phyloP scores from a whole-genome alignment of 768 basidiomycete genomes.

The Serpula lacrymans region DNA sequence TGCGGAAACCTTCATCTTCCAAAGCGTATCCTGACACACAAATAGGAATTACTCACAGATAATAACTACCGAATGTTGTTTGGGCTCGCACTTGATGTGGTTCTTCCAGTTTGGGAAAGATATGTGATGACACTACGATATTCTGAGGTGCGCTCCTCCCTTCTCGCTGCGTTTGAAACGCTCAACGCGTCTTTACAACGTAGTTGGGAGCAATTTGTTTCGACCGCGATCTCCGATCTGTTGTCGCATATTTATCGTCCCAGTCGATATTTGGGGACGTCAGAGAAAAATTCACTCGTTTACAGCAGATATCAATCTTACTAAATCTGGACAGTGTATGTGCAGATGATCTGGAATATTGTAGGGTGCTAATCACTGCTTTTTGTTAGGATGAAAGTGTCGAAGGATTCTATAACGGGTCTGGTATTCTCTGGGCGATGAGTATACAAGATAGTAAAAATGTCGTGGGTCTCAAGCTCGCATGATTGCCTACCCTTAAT shows the following conservation, averaged over 20 bases:
- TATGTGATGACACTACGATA: conserved; percentile 75
- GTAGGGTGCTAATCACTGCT: conserved; percentile 6
- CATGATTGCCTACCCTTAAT: too few species aligned
- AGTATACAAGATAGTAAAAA: conserved; percentile 72
- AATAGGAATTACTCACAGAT: conserved; percentile 83
- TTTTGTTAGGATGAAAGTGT: conserved; percentile 81
- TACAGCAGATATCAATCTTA: conserved; percentile 92
- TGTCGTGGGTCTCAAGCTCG: conserved; percentile 61
- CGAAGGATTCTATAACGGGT: conserved; percentile 91
- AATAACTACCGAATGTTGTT: conserved; percentile 86
- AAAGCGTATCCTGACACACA: conserved; percentile 1
- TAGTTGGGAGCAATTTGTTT: conserved; percentile 95
- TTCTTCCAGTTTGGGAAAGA: conserved; percentile 97
- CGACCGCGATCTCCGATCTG: conserved; percentile 85
- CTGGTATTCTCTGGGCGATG: conserved; percentile 87
- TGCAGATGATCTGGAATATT: neutral
- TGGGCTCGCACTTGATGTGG: conserved; percentile 76
- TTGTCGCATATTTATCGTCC: conserved; percentile 78
- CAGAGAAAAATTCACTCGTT: conserved; percentile 84
- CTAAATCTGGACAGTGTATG: conserved; percentile 79
- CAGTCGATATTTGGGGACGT: conserved; percentile 90
- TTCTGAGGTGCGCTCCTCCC: conserved; percentile 62
- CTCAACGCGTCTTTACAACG: conserved; percentile 1
- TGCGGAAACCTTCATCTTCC: conserved; percentile 8
- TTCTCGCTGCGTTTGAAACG: conserved; percentile 4